Conservation (phyloP, 371 early-diverging fungal genomes). For the Mortierella sp. region DNA sequence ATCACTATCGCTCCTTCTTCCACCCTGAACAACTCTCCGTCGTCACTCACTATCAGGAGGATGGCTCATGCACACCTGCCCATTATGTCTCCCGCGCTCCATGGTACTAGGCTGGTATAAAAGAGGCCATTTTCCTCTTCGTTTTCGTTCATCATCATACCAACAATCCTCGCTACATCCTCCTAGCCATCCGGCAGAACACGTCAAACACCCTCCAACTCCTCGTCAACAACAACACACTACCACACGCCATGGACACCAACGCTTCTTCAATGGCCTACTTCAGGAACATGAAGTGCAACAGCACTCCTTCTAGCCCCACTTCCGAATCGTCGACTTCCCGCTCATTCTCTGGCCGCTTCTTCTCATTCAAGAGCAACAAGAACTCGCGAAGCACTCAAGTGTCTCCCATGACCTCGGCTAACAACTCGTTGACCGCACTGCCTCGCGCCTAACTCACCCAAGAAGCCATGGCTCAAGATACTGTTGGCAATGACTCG, state of each 20-base stretch:
- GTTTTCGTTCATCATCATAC: too few species aligned
- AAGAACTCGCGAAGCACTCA: conserved; percentile 22
- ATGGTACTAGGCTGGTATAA: too few species aligned
- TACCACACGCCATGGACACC: conserved; percentile 23
- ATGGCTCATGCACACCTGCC: too few species aligned
- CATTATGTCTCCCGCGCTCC: too few species aligned
- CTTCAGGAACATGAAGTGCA: conserved; percentile 46
- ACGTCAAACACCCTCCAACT: neutral
- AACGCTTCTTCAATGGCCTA: conserved; percentile 38
- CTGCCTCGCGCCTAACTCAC: conserved; percentile 15
- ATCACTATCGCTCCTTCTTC: too few species aligned
- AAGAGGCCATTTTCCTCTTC: too few species aligned
- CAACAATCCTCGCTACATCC: neutral
- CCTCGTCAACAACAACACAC: neutral
- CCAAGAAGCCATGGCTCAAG: too few species aligned
- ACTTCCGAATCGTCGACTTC: neutral
- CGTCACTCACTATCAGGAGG: too few species aligned
- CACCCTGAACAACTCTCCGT: too few species aligned
- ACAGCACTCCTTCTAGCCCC: conserved; percentile 6
- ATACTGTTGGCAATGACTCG: too few species aligned
- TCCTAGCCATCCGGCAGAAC: neutral
- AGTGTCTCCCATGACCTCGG: conserved; percentile 21
- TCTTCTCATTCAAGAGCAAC: conserved; percentile 24
- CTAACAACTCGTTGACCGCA: conserved; percentile 18
- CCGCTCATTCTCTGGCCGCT: conserved; percentile 9